phyloP scores from a whole-genome alignment of 1,284 basidiomycete genomes.

The Naganishia liquefaciens region DNA sequence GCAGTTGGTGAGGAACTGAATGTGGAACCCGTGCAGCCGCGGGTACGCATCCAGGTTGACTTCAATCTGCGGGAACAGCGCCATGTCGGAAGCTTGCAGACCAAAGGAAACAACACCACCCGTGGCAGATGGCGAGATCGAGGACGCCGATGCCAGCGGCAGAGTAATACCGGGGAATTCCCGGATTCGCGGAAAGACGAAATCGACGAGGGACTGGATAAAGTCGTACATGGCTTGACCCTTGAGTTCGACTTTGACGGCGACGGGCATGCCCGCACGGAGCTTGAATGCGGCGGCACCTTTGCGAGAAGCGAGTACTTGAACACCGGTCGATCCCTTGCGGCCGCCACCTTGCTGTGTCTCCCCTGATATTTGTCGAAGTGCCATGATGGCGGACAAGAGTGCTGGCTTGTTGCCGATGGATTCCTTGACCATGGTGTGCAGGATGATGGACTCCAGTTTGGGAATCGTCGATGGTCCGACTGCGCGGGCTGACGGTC shows the following conservation, averaged over 20 bases:
- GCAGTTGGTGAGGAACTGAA: slow-evolving; percentile 85
- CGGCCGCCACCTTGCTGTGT: slow-evolving; percentile 68
- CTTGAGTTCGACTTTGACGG: slow-evolving; percentile 84
- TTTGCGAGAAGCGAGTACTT: slow-evolving; percentile 76
- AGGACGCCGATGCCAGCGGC: slow-evolving; percentile 60
- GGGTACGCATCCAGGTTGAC: slow-evolving; percentile 87
- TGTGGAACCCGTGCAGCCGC: slow-evolving; percentile 79
- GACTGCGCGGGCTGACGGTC: slow-evolving; percentile 55
- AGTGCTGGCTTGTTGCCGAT: slow-evolving; percentile 72
- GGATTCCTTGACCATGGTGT: slow-evolving; percentile 79
- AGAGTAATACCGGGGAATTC: slow-evolving; percentile 86
- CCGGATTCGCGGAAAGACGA: slow-evolving; percentile 87
- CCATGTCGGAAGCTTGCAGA: slow-evolving; percentile 78
- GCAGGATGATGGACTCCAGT: slow-evolving; percentile 81
- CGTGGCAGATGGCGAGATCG: slow-evolving; percentile 68
- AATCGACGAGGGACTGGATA: slow-evolving; percentile 82
- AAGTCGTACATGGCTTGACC: slow-evolving; percentile 94
- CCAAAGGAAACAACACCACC: slow-evolving; percentile 88
- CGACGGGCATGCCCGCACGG: slow-evolving; percentile 76
- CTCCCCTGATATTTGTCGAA: slow-evolving; percentile 85
- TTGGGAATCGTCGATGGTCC: slow-evolving; percentile 68
- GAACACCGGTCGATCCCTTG: slow-evolving; percentile 70
- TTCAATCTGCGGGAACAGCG: slow-evolving; percentile 91
- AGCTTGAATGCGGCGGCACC: slow-evolving; percentile 82
- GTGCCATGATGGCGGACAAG: slow-evolving; percentile 80